phyloP scores from a whole-genome alignment of 2,329 filamentous ascomycete genomes.

The Chaetomiaceae sp. region DNA sequence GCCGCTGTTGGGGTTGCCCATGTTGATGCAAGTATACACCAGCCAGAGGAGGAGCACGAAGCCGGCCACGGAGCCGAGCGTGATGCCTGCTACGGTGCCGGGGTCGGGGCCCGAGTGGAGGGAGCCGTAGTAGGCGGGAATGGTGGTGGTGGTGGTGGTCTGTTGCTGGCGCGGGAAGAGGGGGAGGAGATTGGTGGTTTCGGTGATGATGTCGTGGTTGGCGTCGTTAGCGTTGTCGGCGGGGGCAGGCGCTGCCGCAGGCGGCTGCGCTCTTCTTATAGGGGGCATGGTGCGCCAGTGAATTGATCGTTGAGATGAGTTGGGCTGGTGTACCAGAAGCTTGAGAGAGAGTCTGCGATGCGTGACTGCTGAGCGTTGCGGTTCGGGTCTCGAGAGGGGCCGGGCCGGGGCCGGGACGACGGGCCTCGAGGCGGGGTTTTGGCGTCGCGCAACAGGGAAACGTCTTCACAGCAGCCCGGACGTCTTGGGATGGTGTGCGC shows the following conservation, averaged over 20 bases:
- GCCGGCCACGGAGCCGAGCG: slow-evolving; percentile 41
- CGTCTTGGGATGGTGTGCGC: too few species aligned
- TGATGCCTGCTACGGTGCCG: slow-evolving; percentile 40
- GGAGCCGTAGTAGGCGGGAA: slow-evolving; percentile 32
- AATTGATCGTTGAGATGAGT: not conserved
- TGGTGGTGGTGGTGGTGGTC: slow-evolving; percentile 28
- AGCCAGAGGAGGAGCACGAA: slow-evolving; percentile 35
- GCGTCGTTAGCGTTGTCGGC: slow-evolving; percentile 1
- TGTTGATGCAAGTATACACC: slow-evolving; percentile 32
- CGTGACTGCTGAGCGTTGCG: not conserved
- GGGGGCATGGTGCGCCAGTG: slow-evolving; percentile 9
- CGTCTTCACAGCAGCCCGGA: too few species aligned
- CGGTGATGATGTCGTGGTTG: slow-evolving; percentile 5
- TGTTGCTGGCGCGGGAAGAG: slow-evolving; percentile 22
- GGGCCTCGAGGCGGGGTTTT: not conserved
- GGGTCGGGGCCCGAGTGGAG: slow-evolving; percentile 27
- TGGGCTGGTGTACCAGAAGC: not conserved
- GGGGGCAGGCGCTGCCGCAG: not conserved
- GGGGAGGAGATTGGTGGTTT: slow-evolving; percentile 13
- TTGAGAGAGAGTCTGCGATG: too few species aligned
- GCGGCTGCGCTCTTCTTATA: not conserved
- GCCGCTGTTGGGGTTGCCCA: slow-evolving; percentile 24
- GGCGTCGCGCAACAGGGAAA: not conserved
- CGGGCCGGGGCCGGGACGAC: not conserved
- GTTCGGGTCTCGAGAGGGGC: not conserved